Base-by-base conservation (phyloP, 441 rosid species). In the Aquilaria agallochum region DNA sequence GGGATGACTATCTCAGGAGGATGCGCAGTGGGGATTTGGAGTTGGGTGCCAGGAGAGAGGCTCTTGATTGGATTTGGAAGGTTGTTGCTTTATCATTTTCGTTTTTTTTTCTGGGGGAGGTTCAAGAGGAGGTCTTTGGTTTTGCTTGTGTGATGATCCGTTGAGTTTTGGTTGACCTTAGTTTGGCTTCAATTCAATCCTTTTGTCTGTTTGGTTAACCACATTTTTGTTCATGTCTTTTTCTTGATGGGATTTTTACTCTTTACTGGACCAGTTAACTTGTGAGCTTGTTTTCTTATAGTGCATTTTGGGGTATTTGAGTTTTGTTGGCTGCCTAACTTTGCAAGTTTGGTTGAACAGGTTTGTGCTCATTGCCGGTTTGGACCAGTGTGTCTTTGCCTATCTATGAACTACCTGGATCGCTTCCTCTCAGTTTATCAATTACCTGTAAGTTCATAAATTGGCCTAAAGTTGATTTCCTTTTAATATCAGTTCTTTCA, bases 41-140 rank as follows among this genome's bases (percentile, higher is more conserved):
- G 56, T 68, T 78, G 72, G 72, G 68, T 72, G 69, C 53, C 50
- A 77, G 77, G 66, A 78, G 68, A 56, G 78, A 78, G 60, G 85
- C 85, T 63, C 71, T 81, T 54, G 62, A 77, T 58, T 84, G 87
- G 89, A 79, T 84, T 77, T 68, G 57, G 60, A 81, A 81, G 89
- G 89, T 81, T 54, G 59, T 70, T 55, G 48, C 32, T 45, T 48
- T 56, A 49, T 64, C 20, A 2, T 46, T 54, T 60, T 56, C 59
- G 27, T 36, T 4, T 36, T 5, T 36, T 36, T 36, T 36, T 36
- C 42, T 36, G 42, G 42, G 42, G 42, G 42, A 36, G 42, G 42
- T 52, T 71, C 59, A 62, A 72, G 55, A 59, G 56, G 31, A 31
- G 45, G 20, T 62, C 10, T 58, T 65, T 57, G 31, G 15, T 42